phyloP scores from a whole-genome alignment of 2,329 filamentous ascomycete species.

The Colletotrichum chrysophilum region DNA sequence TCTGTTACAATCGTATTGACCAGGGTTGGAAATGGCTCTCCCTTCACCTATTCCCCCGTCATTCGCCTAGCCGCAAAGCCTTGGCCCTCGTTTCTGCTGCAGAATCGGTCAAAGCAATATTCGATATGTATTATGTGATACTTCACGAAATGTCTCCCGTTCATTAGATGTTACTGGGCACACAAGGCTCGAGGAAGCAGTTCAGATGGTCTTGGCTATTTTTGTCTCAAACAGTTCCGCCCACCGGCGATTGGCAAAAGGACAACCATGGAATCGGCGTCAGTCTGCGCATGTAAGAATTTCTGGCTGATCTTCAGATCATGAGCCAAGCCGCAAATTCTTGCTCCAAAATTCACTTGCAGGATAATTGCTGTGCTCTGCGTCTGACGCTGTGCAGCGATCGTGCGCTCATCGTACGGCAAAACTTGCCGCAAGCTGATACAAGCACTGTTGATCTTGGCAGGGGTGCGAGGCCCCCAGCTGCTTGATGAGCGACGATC shows the following conservation, averaged over 20 bases:
- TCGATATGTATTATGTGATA: neutral
- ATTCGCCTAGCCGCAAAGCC: neutral
- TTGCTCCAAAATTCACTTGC: neutral
- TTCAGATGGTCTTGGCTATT: neutral
- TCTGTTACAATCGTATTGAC: neutral
- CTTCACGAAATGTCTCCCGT: neutral
- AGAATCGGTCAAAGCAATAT: neutral
- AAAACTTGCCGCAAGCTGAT: conserved; percentile 7
- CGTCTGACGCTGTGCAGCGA: neutral
- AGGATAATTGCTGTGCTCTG: neutral
- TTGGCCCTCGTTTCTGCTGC: neutral
- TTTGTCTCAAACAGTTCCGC: neutral
- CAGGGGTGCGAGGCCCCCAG: neutral
- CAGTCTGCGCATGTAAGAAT: neutral
- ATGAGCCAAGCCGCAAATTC: neutral
- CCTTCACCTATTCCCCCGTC: neutral
- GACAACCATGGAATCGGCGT: neutral
- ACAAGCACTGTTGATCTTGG: neutral
- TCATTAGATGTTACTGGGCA: neutral
- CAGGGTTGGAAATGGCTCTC: neutral
- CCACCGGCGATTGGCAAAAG: neutral
- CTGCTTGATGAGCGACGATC: neutral
- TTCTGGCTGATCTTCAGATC: neutral
- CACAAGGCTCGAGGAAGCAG: neutral
- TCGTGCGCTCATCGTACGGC: neutral